Percentiles rank a stretch among this genome's conserved stretches.
phyloP scores from a whole-genome alignment of 495 filamentous ascomycete species.

The Hypoxylon trugodes region DNA sequence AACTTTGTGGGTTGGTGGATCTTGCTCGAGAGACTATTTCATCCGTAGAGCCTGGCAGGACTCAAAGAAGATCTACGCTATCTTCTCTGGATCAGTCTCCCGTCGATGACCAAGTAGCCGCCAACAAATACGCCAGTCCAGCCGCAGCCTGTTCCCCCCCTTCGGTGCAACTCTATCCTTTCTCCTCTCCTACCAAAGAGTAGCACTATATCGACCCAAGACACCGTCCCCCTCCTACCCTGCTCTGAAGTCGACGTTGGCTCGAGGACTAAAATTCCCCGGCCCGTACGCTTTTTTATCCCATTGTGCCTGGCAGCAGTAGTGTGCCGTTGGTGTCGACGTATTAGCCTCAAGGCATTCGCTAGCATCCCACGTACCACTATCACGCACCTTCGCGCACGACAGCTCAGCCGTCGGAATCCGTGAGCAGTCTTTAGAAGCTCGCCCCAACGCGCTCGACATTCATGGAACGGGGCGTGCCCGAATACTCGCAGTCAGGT shows the following conservation, averaged over 20 bases:
- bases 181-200: slow-evolving; percentile 33
- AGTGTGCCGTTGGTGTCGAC: slow-evolving; percentile 56
- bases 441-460: slow-evolving; percentile 50
- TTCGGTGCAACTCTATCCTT: slow-evolving; percentile 47
- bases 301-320: slow-evolving; percentile 44
- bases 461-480: slow-evolving; percentile 88
- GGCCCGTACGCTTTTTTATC: slow-evolving; percentile 35
- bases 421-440: slow-evolving; percentile 45
- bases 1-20: slow-evolving; percentile 38
- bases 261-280: slow-evolving; percentile 43
- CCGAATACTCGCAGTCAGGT: slow-evolving; percentile 99
- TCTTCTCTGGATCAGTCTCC: slow-evolving; percentile 31
- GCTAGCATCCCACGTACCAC: slow-evolving; percentile 40
- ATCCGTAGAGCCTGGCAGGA: slow-evolving; percentile 26
- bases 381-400: slow-evolving; percentile 42
- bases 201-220: slow-evolving; percentile 41
- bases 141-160: slow-evolving; percentile 44
- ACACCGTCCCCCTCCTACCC: slow-evolving; percentile 44
- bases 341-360: slow-evolving; percentile 43
- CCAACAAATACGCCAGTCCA: slow-evolving; percentile 48
- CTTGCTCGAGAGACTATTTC: slow-evolving; percentile 34
- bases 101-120: slow-evolving; percentile 42
- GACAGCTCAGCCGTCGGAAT: slow-evolving; percentile 40
- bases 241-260: slow-evolving; percentile 38
- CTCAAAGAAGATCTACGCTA: slow-evolving; percentile 40